phyloP scores from a whole-genome alignment of 345 rosid species.

The Reutealis trisperma region DNA sequence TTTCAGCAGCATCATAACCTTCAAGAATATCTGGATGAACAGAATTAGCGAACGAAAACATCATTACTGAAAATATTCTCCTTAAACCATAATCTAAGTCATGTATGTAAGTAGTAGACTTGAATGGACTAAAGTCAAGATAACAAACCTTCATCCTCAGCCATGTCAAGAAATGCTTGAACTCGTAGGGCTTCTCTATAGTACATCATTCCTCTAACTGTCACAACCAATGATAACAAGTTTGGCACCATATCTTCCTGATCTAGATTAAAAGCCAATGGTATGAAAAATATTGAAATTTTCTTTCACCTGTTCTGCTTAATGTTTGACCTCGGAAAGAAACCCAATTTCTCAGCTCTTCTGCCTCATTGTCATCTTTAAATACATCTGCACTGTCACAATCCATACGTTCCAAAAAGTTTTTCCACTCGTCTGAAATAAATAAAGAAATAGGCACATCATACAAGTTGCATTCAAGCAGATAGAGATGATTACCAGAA shows the following conservation, averaged over 20 bases:
- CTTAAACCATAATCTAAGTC: conserved; percentile 2
- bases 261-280: conserved; percentile 1
- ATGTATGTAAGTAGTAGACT: conserved; percentile 3
- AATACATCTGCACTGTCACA: conserved; percentile 50
- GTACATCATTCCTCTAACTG: conserved; percentile 99
- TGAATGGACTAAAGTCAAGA: conserved; percentile 14
- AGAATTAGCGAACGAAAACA: conserved; percentile 16
- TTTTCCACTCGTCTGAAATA: conserved; percentile 83
- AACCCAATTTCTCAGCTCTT: conserved; percentile 84
- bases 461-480: conserved; percentile 14
- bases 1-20: conserved; percentile 69
- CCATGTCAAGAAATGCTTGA: conserved; percentile 87
- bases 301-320: conserved; percentile 78
- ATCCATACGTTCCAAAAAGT: conserved; percentile 85
- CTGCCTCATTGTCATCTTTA: conserved; percentile 50
- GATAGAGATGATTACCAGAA: not conserved
- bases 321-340: conserved; percentile 94
- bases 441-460: conserved; percentile 10
- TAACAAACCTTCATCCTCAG: conserved; percentile 67
- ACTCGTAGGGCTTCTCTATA: conserved; percentile 81
- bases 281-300: not conserved
- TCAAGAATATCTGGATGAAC: conserved; percentile 69
- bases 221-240: conserved; percentile 21
- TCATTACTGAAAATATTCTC: conserved; percentile 11
- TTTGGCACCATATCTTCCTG: not conserved